Base-by-base conservation (phyloP, 805 yeast species). In the Yamadazyma nakazawae region DNA sequence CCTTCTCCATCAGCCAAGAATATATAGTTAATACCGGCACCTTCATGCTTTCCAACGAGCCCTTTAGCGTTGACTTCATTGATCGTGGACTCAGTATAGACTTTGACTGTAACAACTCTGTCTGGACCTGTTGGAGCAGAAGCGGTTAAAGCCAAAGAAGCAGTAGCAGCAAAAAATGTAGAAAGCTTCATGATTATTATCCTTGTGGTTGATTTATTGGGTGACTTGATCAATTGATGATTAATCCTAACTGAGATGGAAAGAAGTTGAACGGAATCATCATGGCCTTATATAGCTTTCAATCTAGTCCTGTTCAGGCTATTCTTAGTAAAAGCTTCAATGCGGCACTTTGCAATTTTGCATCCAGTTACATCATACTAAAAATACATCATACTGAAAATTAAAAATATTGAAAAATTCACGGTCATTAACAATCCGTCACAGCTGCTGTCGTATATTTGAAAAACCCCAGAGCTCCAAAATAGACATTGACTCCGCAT, bases 1-100 rank as follows among this genome's bases (percentile, higher is more conserved):
- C 61, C 62, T 17, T 61, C 62, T 7, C n/a, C 32, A 28, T 40
- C 36, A 18, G 38, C 34, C 30, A 70, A 47, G 58, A 68, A 65
- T 17, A 67, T 49, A 58, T 70, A 74, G 61, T 65, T 58, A 51
- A 72, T 57, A 48, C 70, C 79, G 37, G 79, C 79, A 54, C 78
- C 79, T 55, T 67, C 75, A 54, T 73, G 79, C 34, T 46, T 47
- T 31, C 60, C 47, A 40, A 54, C 46, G 28, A 71, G 47, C 31
- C 62, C 65, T n/a, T 55, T 45, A 34, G 66, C 68, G 36, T 40
- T 31, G 21, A 37, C 13, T 8, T 31, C 24, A 1, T n/a, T 13
- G n/a, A 18, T 36, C 9, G n/a, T 16, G 13, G 42, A 37, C 34
- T 42, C 45, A 35, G 32, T 30, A 28, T 18, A 12, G 25, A 42